Evolutionary conservation across 352 stramenopile genomes (phyloP).

Genomic region (Peronospora destructor): DNA sequence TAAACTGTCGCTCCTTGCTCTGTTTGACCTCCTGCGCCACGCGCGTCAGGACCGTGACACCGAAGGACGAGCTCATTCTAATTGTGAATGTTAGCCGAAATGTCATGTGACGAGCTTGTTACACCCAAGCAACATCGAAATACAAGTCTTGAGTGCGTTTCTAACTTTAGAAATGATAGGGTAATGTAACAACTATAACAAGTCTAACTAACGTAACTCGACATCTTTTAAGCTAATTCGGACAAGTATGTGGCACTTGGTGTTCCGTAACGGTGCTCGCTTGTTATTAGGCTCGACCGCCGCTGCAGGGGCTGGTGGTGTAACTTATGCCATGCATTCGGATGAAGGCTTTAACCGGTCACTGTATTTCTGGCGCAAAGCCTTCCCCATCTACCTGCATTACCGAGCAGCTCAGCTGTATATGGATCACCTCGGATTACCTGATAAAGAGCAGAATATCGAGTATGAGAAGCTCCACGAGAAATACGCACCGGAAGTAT

Average conservation of each 20-base stretch:
- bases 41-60: slow-evolving; percentile 34
- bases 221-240: no score
- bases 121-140: background rate
- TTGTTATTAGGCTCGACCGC: slow-evolving; percentile 54
- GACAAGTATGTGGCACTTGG: slow-evolving; percentile 30
- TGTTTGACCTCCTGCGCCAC: slow-evolving; percentile 45
- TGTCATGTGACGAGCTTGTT: background rate
- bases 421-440: slow-evolving; percentile 48
- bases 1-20: slow-evolving; percentile 19
- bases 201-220: no score
- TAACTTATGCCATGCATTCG: slow-evolving; percentile 51
- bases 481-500: slow-evolving; percentile 63
- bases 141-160: no score
- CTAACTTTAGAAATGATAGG: background rate
- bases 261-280: slow-evolving; percentile 51
- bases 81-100: background rate
- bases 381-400: slow-evolving; percentile 82
- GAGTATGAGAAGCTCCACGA: slow-evolving; percentile 77
- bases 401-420: slow-evolving; percentile 72
- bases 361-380: slow-evolving; percentile 83
- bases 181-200: no score
- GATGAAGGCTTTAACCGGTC: slow-evolving; percentile 79
- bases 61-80: slow-evolving; percentile 21
- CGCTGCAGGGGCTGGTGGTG: slow-evolving; percentile 34
- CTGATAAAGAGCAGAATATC: slow-evolving; percentile 45